These are phyloP conservation scores for Chalciporus piperatus DNA, from an alignment of 768 basidiomycete species.

Conservation along the genomic window DNA sequence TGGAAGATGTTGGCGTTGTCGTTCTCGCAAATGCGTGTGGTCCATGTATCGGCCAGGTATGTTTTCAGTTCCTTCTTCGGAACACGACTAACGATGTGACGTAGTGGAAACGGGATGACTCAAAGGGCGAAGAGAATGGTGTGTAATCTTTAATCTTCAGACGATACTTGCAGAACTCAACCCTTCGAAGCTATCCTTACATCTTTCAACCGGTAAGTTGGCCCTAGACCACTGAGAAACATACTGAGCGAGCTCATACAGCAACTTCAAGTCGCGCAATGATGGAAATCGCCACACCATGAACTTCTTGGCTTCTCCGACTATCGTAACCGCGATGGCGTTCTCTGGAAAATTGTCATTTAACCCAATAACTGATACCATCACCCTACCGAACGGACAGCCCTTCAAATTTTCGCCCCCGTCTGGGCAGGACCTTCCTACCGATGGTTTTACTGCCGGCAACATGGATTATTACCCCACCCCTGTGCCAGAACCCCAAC, in stretches of 20 bases:
- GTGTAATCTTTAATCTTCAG: constrained; percentile 17
- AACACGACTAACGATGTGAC: constrained; percentile 7
- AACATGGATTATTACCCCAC: constrained; percentile 73
- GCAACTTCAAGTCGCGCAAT: constrained; percentile 91
- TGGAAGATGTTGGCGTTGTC: constrained; percentile 88
- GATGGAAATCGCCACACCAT: constrained; percentile 93
- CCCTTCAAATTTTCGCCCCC: constrained; percentile 86
- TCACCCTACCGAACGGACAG: constrained; percentile 65
- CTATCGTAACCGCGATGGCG: constrained; percentile 95
- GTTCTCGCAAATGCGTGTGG: constrained; percentile 98
- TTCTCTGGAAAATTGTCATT: constrained; percentile 93
- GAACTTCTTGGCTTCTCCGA: constrained; percentile 98
- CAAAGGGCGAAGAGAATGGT: constrained; percentile 90
- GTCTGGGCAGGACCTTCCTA: constrained; percentile 78
- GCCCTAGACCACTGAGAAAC: not conserved
- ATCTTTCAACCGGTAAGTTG: constrained; percentile 85
- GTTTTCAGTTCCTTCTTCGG: constrained; percentile 10
- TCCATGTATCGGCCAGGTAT: constrained; percentile 94
- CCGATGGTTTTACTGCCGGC: constrained; percentile 76
- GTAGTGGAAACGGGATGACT: constrained; percentile 91
- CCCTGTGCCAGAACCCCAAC: constrained; percentile 68
- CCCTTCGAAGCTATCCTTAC: constrained; percentile 77
- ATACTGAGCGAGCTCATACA: constrained; percentile 17
- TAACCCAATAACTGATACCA: constrained; percentile 83
- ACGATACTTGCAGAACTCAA: constrained; percentile 6